These are phyloP conservation scores for Teratosphaeria epicoccoides DNA, from an alignment of 2,329 filamentous ascomycete genomes.

Conservation along the genomic window DNA sequence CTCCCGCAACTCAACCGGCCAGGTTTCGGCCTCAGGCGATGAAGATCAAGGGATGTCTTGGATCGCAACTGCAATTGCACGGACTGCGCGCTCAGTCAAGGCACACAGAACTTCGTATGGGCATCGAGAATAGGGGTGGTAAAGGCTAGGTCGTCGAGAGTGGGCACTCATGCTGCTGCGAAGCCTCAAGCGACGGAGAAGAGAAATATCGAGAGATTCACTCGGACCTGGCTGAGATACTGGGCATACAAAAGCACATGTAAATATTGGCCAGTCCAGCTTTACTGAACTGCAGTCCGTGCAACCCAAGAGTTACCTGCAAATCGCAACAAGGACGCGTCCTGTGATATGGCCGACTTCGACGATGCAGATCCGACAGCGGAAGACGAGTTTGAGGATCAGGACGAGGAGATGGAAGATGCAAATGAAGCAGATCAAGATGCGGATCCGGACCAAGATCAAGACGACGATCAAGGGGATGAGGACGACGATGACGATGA, in stretches of 20 bases:
- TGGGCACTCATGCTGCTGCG: conserved; percentile 3
- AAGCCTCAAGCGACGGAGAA: background rate
- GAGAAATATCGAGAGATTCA: conserved; percentile 1
- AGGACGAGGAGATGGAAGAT: conserved; percentile 36
- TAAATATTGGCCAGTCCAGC: background rate
- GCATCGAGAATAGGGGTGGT: too few relatives aligned
- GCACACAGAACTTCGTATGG: background rate
- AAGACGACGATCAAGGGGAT: conserved; percentile 27
- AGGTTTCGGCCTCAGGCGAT: background rate
- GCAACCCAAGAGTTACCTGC: background rate
- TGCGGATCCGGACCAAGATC: conserved; percentile 27
- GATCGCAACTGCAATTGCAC: background rate
- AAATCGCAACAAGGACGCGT: background rate
- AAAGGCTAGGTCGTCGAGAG: background rate
- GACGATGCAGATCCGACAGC: conserved; percentile 31
- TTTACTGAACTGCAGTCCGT: background rate
- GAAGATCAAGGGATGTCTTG: background rate
- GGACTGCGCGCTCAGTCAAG: background rate
- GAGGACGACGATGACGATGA: conserved; percentile 32
- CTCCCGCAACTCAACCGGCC: background rate
- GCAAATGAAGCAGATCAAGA: conserved; percentile 31
- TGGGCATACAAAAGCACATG: background rate
- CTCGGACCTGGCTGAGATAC: conserved; percentile 4
- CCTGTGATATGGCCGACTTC: conserved; percentile 29
- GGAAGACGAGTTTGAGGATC: conserved; percentile 35